phyloP scores from a whole-genome alignment of 2,329 filamentous ascomycete genomes.

The Dactylellina haptotyla region DNA sequence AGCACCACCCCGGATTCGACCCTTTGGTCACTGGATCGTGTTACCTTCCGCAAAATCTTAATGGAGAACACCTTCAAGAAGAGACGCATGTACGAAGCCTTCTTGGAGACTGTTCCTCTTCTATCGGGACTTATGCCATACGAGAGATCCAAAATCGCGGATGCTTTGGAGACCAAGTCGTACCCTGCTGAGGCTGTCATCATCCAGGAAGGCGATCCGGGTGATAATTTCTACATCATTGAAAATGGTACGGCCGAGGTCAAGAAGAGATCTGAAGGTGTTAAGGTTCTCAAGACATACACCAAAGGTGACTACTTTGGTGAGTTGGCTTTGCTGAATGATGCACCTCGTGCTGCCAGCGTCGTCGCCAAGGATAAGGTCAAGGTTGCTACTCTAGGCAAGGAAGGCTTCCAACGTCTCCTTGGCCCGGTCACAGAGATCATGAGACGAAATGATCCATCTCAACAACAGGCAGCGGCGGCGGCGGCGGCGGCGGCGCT shows the following conservation, averaged over 20 bases:
- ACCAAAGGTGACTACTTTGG: constrained; percentile 96
- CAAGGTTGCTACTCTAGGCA: constrained; percentile 90
- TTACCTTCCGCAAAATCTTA: constrained; percentile 96
- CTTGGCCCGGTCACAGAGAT: constrained; percentile 93
- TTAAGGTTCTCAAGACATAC: constrained; percentile 78
- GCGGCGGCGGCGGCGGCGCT: background rate
- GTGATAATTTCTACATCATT: constrained; percentile 89
- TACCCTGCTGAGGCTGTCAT: constrained; percentile 82
- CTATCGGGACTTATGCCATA: constrained; percentile 85
- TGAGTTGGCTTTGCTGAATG: constrained; percentile 90
- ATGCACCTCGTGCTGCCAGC: constrained; percentile 90
- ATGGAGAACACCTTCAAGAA: constrained; percentile 98
- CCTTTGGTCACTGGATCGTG: constrained; percentile 91
- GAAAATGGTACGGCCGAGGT: constrained; percentile 88
- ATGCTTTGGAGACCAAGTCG: constrained; percentile 91
- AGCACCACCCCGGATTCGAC: constrained; percentile 81
- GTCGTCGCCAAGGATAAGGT: constrained; percentile 85
- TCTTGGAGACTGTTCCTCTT: constrained; percentile 91
- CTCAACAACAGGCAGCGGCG: constrained; percentile 60
- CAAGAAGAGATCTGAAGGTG: constrained; percentile 77
- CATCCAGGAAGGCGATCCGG: constrained; percentile 89
- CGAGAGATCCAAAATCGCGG: constrained; percentile 96
- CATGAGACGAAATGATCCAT: constrained; percentile 78
- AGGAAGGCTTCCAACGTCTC: constrained; percentile 92
- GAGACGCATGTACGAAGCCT: constrained; percentile 95